Evolutionary conservation across 176 grass and related monocot genomes (phyloP).

Genomic region (Bolboschoenus planiculmis): DNA sequence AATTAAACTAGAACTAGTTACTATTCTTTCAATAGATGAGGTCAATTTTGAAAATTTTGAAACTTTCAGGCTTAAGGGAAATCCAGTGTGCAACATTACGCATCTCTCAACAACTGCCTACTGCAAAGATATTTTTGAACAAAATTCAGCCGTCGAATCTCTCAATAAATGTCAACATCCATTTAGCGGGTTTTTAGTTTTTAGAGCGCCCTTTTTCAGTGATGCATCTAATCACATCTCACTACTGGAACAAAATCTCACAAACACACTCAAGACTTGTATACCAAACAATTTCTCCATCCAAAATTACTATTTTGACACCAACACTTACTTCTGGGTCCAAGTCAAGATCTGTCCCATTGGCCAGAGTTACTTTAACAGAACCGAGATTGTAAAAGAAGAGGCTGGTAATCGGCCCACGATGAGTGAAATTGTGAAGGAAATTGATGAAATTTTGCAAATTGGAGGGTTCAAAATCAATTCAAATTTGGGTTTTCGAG

Average conservation of each 20-base stretch:
- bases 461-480: slow-evolving; percentile 28
- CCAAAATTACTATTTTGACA: neutral
- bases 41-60: slow-evolving; percentile 4
- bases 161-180: slow-evolving; percentile 36
- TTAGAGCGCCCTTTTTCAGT: slow-evolving; percentile 52
- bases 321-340: slow-evolving; percentile 27
- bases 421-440: slow-evolving; percentile 53
- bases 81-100: slow-evolving; percentile 40
- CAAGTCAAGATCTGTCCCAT: slow-evolving; percentile 38
- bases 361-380: slow-evolving; percentile 34
- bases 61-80: slow-evolving; percentile 41
- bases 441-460: slow-evolving; percentile 67
- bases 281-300: slow-evolving; percentile 16
- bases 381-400: slow-evolving; percentile 33
- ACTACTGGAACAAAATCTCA: neutral
- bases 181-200: slow-evolving; percentile 44
- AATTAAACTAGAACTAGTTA: neutral
- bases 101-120: slow-evolving; percentile 25
- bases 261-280: neutral
- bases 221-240: neutral
- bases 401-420: slow-evolving; percentile 28
- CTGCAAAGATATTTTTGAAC: slow-evolving; percentile 11
- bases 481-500: slow-evolving; percentile 37
- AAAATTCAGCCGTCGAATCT: neutral
- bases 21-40: neutral